phyloP scores from a whole-genome alignment of 148 eudicot genomes.

The Euryodendron excelsum region DNA sequence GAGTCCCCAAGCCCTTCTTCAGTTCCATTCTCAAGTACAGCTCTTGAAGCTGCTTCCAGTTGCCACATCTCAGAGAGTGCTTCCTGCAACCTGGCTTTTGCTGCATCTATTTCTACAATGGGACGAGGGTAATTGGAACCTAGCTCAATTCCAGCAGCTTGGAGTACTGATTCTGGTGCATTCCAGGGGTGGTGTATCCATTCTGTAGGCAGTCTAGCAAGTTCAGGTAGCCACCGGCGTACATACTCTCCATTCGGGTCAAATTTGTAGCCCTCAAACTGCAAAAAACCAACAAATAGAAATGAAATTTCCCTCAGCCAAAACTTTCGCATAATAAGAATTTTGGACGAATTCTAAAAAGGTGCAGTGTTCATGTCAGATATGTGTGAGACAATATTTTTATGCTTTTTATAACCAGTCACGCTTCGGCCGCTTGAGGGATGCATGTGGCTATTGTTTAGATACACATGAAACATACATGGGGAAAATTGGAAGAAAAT shows the following conservation, averaged over 20 bases:
- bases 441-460: not conserved
- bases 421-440: not conserved
- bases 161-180: constrained; percentile 83
- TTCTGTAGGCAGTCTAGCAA: constrained; percentile 86
- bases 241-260: constrained; percentile 95
- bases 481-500: not conserved
- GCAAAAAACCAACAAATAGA: not conserved
- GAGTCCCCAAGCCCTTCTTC: constrained; percentile 99
- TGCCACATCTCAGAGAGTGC: constrained; percentile 88
- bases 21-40: constrained; percentile 72
- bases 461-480: not conserved
- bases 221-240: constrained; percentile 96
- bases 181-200: constrained; percentile 99
- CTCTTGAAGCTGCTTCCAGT: constrained; percentile 72
- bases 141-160: constrained; percentile 93
- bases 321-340: not conserved
- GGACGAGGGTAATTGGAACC: constrained; percentile 95
- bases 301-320: not conserved
- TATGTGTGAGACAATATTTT: not conserved
- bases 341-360: not conserved
- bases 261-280: constrained; percentile 95
- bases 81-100: constrained; percentile 73
- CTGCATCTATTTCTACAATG: constrained; percentile 79
- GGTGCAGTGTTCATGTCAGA: not conserved
- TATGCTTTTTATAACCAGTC: not conserved